These are phyloP conservation scores for Colletotrichum sp. DNA, from an alignment of 2,329 filamentous ascomycete genomes.

Conservation along the genomic window DNA sequence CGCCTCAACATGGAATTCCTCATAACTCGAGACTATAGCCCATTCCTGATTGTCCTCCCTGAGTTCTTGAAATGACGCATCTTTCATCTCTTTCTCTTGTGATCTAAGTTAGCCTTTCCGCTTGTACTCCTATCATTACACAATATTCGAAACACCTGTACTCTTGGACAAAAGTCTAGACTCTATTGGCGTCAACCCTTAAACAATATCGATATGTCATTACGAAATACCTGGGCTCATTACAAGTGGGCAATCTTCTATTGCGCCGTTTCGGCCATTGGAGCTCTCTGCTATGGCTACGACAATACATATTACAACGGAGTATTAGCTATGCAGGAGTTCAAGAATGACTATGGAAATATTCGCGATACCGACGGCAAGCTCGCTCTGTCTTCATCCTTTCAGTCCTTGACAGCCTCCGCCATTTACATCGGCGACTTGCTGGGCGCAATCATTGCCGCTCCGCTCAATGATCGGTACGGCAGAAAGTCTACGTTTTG, in stretches of 20 bases:
- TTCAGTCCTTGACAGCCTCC: conserved; percentile 14
- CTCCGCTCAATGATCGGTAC: background rate
- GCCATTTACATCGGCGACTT: background rate
- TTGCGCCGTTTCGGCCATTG: background rate
- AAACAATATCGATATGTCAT: background rate
- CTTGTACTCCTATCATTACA: background rate
- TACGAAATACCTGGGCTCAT: background rate
- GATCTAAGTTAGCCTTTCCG: background rate
- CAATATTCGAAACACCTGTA: background rate
- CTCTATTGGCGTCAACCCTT: background rate
- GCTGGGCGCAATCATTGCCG: background rate
- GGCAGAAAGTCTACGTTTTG: background rate
- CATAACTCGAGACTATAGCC: background rate
- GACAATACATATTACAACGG: conserved; percentile 28
- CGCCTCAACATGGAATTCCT: background rate
- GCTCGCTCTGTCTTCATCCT: background rate
- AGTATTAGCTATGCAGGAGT: conserved; percentile 28
- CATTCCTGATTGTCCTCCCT: background rate
- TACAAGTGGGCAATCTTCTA: background rate
- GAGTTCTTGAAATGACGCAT: no score
- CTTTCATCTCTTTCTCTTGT: background rate
- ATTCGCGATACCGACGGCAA: conserved; percentile 24
- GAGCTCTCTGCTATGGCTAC: conserved; percentile 25
- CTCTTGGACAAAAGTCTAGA: background rate
- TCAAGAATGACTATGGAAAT: conserved; percentile 31